Conservation (phyloP, 1,139 yeast genomes). For the Ogataea hybrid region DNA sequence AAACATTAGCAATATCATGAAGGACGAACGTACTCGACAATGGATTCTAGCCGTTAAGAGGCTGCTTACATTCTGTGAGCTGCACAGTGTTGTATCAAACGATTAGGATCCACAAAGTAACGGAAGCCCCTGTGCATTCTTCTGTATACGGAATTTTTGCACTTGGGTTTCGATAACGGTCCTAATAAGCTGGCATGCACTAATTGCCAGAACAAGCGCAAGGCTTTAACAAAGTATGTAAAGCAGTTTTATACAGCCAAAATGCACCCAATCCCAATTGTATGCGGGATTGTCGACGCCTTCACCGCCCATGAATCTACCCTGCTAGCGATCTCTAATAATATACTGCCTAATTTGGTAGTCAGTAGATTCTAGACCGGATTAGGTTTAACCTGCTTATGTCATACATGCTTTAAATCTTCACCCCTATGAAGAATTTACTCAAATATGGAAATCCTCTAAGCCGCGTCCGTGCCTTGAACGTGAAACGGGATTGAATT, state of each 20-base stretch:
- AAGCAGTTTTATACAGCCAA: neutral
- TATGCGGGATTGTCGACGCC: neutral
- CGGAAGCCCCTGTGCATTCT: constrained; percentile 1
- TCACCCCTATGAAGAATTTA: neutral
- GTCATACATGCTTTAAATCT: constrained; percentile 1
- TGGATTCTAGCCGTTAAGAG: constrained; percentile 81
- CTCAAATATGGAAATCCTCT: constrained; percentile 3
- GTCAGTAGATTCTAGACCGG: constrained; percentile 7
- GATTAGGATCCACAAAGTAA: neutral
- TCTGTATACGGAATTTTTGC: neutral
- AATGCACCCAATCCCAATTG: neutral
- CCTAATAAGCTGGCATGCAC: neutral
- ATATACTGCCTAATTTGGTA: constrained; percentile 5
- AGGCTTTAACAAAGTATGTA: neutral
- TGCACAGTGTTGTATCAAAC: neutral
- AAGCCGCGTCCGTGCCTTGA: constrained; percentile 12
- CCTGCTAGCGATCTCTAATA: neutral
- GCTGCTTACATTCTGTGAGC: constrained; percentile 56
- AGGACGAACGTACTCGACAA: constrained; percentile 67
- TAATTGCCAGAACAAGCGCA: neutral
- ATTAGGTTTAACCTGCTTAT: neutral
- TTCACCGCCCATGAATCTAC: neutral
- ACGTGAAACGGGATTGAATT: neutral
- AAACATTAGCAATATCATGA: constrained; percentile 66
- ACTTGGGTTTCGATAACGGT: neutral